Conservation (phyloP, 305 asterid genomes). For the Lippia alba region DNA sequence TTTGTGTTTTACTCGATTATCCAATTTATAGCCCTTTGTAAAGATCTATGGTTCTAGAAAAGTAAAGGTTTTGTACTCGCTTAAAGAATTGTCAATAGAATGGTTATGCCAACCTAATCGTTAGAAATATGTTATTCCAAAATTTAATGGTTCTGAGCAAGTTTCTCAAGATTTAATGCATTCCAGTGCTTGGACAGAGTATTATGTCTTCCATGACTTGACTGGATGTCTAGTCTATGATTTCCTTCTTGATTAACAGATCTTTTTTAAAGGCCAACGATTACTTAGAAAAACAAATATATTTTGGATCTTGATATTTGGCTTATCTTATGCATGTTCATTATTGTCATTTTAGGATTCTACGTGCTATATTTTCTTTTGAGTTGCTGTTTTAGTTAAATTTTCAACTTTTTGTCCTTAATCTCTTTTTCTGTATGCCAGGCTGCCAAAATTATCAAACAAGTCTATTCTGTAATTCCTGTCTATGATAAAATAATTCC, state of each 20-base stretch:
- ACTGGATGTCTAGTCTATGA: neutral
- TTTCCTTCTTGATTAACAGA: conserved; percentile 2
- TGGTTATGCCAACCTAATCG: too few relatives aligned
- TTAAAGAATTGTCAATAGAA: too few relatives aligned
- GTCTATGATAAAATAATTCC: conserved; percentile 87
- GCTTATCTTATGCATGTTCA: conserved; percentile 20
- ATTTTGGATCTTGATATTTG: conserved; percentile 7
- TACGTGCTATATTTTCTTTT: conserved; percentile 27
- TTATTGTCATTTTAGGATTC: conserved; percentile 20
- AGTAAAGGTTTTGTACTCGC: too few relatives aligned
- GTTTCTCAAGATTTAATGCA: neutral
- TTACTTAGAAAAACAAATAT: conserved; percentile 2
- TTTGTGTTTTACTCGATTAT: neutral
- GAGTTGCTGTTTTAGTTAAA: conserved; percentile 15
- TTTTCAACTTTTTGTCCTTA: conserved; percentile 11
- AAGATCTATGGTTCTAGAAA: conserved; percentile 2
- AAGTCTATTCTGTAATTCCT: conserved; percentile 90
- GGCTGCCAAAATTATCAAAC: conserved; percentile 94
- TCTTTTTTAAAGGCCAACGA: conserved; percentile 11
- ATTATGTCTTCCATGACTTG: neutral
- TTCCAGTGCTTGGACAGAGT: conserved; percentile 8
- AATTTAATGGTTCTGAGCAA: neutral
- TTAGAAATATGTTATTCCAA: too few relatives aligned
- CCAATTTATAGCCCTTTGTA: conserved; percentile 4
- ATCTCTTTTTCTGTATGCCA: conserved; percentile 41